phyloP scores from a whole-genome alignment of 108 stramenopile species.

The Cyclotella cryptica region DNA sequence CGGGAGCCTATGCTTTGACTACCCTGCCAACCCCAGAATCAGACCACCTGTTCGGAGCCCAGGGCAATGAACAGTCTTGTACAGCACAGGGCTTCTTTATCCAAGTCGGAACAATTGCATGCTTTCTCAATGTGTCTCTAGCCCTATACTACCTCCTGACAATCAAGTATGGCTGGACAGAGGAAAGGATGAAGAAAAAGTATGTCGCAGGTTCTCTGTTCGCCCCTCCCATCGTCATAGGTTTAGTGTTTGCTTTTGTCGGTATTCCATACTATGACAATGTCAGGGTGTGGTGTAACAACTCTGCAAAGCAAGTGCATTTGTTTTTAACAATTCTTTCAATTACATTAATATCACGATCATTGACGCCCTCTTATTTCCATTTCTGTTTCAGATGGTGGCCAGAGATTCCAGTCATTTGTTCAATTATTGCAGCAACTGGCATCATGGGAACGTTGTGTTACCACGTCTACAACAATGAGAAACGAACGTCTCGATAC shows the following conservation, averaged over 20 bases:
- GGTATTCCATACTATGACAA: neutral
- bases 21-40: too few species aligned
- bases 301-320: neutral
- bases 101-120: too few species aligned
- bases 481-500: neutral
- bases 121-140: too few species aligned
- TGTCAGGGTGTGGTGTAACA: conserved; percentile 2
- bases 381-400: neutral
- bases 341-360: neutral
- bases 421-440: neutral
- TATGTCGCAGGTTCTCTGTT: too few species aligned
- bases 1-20: too few species aligned
- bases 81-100: too few species aligned
- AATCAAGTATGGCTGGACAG: too few species aligned
- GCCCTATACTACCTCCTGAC: too few species aligned
- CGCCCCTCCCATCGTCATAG: too few species aligned
- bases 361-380: neutral
- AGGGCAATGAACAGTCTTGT: too few species aligned
- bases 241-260: neutral
- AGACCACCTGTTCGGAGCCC: too few species aligned
- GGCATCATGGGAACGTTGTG: neutral
- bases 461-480: neutral
- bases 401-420: conserved; percentile 3
- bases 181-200: too few species aligned
- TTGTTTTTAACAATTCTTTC: neutral